Conservation (phyloP, 768 basidiomycete genomes). For the Termitomyces sp. region DNA sequence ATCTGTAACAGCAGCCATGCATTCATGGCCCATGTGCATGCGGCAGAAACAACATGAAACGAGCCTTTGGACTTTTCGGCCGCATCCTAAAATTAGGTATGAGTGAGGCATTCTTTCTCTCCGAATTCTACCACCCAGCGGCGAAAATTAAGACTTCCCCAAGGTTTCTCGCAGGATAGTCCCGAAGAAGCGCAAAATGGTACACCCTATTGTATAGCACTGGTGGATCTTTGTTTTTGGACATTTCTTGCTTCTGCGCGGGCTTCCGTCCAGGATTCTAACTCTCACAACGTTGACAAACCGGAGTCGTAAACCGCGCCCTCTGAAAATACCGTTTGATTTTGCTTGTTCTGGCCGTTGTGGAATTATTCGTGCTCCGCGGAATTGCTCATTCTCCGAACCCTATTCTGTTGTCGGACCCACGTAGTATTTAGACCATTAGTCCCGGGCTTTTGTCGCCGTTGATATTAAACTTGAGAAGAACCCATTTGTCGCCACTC, state of each 20-base stretch:
- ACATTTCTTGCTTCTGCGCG: neutral
- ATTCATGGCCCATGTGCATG: neutral
- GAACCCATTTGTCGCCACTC: neutral
- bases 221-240: no score
- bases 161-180: no score
- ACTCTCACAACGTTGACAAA: neutral
- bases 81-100: neutral
- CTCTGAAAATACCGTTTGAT: neutral
- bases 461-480: neutral
- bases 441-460: neutral
- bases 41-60: neutral
- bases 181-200: no score
- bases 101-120: neutral
- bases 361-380: neutral
- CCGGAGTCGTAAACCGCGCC: neutral
- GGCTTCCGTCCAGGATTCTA: neutral
- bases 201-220: no score
- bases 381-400: neutral
- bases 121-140: no score
- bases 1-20: neutral
- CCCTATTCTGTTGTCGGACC: neutral
- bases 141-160: neutral
- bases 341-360: neutral
- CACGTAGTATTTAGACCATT: neutral
- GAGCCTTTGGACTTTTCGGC: neutral